Evolutionary conservation across 441 rosid species (phyloP).

Genomic region (Jatropha podagrica): DNA sequence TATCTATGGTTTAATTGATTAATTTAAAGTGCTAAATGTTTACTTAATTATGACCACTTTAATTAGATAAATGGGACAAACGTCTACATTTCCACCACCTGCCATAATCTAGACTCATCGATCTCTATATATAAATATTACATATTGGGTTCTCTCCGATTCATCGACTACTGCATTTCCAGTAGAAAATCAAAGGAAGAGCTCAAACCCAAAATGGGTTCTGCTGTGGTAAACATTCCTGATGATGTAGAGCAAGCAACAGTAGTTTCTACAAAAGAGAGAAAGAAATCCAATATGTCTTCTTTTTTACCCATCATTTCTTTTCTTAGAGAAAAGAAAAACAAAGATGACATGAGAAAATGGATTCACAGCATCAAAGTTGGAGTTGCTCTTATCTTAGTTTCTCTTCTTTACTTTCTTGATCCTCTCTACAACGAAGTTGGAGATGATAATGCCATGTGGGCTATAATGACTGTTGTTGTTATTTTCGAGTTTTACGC

Average conservation of each 20-base stretch:
- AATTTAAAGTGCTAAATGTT: slow-evolving; percentile 11
- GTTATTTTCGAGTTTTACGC: slow-evolving; percentile 65
- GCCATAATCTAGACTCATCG: not conserved
- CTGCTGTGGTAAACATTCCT: slow-evolving; percentile 45
- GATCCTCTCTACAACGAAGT: slow-evolving; percentile 50
- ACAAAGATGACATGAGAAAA: slow-evolving; percentile 32
- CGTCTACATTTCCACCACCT: not conserved
- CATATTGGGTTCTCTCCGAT: slow-evolving; percentile 21
- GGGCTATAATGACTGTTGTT: slow-evolving; percentile 80
- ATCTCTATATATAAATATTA: slow-evolving; percentile 6
- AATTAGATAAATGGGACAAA: not conserved
- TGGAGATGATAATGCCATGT: slow-evolving; percentile 64
- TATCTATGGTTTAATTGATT: not conserved
- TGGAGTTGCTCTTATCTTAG: slow-evolving; percentile 59
- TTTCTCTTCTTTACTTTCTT: slow-evolving; percentile 57
- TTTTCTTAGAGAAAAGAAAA: slow-evolving; percentile 23
- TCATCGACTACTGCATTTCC: slow-evolving; percentile 5
- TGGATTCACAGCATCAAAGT: slow-evolving; percentile 54
- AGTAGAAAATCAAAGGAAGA: not conserved
- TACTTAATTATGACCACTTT: slow-evolving; percentile 12
- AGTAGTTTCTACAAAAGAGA: not conserved
- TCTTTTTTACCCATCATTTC: slow-evolving; percentile 17
- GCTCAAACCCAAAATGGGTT: slow-evolving; percentile 31
- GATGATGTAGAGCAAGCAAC: slow-evolving; percentile 20
- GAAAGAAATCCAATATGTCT: slow-evolving; percentile 13